A percentile compares a stretch with the other conserved stretches of the same genome.
Conservation (phyloP, 2,329 filamentous ascomycete species). For the Stagonosporopsis cucurbitacearum region DNA sequence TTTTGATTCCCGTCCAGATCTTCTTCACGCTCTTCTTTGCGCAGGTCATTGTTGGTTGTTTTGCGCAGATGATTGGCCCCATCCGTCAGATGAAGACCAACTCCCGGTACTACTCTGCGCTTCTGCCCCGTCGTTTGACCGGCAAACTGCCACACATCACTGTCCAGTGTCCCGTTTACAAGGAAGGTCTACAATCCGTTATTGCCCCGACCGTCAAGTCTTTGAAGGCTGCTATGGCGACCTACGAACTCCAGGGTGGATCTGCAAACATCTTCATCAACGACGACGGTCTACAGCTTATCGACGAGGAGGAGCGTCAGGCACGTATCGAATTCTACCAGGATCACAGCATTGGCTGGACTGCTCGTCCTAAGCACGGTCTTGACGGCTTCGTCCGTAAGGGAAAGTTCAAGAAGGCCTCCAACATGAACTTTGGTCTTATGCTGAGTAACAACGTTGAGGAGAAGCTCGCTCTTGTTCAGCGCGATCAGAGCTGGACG, state of each 20-base stretch:
- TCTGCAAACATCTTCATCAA: conserved; percentile 71
- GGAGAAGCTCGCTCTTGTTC: conserved; percentile 57
- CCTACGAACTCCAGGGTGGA: conserved; percentile 61
- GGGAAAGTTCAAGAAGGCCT: conserved; percentile 54
- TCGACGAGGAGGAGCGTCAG: conserved; percentile 55
- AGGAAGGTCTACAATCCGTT: conserved; percentile 76
- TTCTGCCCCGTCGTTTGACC: conserved; percentile 67
- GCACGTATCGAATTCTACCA: conserved; percentile 55
- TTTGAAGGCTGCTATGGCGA: conserved; percentile 68
- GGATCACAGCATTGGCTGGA: conserved; percentile 57
- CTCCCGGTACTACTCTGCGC: conserved; percentile 80
- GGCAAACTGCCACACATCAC: conserved; percentile 68
- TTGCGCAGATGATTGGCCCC: conserved; percentile 78
- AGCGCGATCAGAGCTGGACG: conserved; percentile 47
- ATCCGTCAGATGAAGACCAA: conserved; percentile 74
- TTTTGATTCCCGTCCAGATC: conserved; percentile 72
- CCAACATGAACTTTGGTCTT: conserved; percentile 75
- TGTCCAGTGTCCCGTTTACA: conserved; percentile 86
- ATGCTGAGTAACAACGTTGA: conserved; percentile 68
- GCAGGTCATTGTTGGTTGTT: conserved; percentile 77
- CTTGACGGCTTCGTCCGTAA: conserved; percentile 35
- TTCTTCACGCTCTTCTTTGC: conserved; percentile 86
- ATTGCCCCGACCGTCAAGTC: conserved; percentile 77
- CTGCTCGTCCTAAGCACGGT: conserved; percentile 51
- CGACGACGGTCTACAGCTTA: conserved; percentile 69